Evolutionary conservation across 164 flowering plant genomes (phyloP), one percentile per base, ranked within the genome.

Genomic region (Amborella trichopoda): DNA sequence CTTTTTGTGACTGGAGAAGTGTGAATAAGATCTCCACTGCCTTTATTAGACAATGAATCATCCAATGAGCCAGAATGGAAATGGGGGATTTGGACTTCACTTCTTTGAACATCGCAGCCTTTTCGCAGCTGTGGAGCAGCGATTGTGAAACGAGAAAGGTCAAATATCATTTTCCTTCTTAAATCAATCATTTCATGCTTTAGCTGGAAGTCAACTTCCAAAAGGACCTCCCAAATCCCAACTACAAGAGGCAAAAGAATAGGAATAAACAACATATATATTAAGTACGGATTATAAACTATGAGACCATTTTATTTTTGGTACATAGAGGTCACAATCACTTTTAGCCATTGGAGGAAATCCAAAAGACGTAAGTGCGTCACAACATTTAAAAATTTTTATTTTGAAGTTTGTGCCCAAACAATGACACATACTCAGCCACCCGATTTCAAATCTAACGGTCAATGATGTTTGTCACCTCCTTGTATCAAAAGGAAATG

Each of bases 61-160:
- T 52, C 49, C 28, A 61, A 49, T 18, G 23, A 23, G 32, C 44
- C 46, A 47, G 79, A 69, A 59, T 68, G 63, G 55, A 75, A 63
- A 46, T 59, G 81, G 46, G 79, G 70, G 52, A 57, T 49, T 53
- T 46, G 59, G 60, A 51, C 42, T 33, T 60, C 77, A 34, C 32
- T 57, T 26, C 58, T 60, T 75, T 20, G 47, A 34, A 44, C 19
- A 20, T 18, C 23, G n/a, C 13, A 14, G 40, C 18, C 62, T 46
- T 21, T 49, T 32, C 46, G 44, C 41, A 69, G 56, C 33, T 48
- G 41, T 51, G 53, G 80, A 48, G 94, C 80, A 56, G 65, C 48
- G 44, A 86, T 60, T 4, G 80, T 62, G 48, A 83, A 43, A 40
- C 67, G 79, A 30, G 76, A 60, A 32, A 79, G 57, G 46, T 71